Base-by-base conservation (phyloP, 75 land plant species). In the Ceratopteris richardii region DNA sequence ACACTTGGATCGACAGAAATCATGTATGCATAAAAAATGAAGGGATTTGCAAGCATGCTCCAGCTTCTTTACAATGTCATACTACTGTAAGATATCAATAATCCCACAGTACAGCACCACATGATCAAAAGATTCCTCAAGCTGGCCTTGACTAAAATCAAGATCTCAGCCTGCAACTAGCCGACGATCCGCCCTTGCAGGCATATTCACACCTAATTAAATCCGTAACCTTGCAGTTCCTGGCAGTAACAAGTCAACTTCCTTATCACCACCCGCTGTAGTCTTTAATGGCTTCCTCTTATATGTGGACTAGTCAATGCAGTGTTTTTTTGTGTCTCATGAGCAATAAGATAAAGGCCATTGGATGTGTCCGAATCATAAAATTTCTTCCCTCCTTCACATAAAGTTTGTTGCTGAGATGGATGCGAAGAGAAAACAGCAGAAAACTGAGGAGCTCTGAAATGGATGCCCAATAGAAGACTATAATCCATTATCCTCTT, bases 1-100 rank as follows among this genome's bases (percentile, higher is more conserved):
- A n/a, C n/a, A n/a, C n/a, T 61, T 31, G 98, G 98, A 61, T 89
- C 98, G 0, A 83, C 96, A 33, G 98, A 93, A 44, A 93, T 93
- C 54, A 87, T 82, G 31, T 74, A 23, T 0, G 98, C 76, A 79
- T 93, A n/a, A 96, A 57, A 93, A 93, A 53, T 93, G 98, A 42
- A 91, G 61, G 21, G 98, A 79, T 69, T 93, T 93, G 71, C 74
- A 83, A 9, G 98, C 98, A 65, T 93, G 98, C 72, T 93, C 98
- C 51, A 93, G 61, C 62, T 81, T 87, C 80, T 93, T 93, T 30
- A 39, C 70, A 61, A 89, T 74, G 73, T 90, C 83, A 75, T 93
- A 93, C 39, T 85, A 82, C 66, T 93, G 98, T 70, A 93, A 60
- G 25, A 93, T 93, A 63, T 93, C 98, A 33, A 93, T 93, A 59